A percentile compares a stretch with the other conserved stretches of the same genome.
Conservation (phyloP, 164 flowering plant species). For the Macadamia tetraphylla region DNA sequence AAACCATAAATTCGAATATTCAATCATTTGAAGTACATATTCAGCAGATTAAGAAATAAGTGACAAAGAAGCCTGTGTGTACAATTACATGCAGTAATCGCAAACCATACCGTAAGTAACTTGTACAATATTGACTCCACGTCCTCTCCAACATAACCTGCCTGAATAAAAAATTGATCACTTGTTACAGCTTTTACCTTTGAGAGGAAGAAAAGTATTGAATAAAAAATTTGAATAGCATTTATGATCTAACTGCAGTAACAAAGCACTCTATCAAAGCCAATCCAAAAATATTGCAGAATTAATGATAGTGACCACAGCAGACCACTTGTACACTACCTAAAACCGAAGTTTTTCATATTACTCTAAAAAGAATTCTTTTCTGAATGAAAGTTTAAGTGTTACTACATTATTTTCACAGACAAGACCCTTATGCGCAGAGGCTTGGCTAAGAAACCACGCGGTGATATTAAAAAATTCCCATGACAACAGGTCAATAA, state of each 20-base stretch:
- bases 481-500: not conserved
- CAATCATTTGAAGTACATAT: not conserved
- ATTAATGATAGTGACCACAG: not conserved
- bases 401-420: not conserved
- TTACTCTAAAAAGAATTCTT: not conserved
- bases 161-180: slow-evolving; percentile 45
- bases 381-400: no score
- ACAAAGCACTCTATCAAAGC: no score
- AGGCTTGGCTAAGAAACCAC: not conserved
- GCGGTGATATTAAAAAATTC: not conserved
- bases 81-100: not conserved
- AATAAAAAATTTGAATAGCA: not conserved
- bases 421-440: not conserved
- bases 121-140: slow-evolving; percentile 95
- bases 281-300: no score
- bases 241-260: not conserved
- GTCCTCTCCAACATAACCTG: slow-evolving; percentile 99
- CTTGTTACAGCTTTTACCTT: slow-evolving; percentile 6
- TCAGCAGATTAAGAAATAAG: not conserved
- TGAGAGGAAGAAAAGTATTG: not conserved
- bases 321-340: not conserved
- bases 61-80: not conserved
- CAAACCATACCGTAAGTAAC: slow-evolving; percentile 61
- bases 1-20: not conserved
- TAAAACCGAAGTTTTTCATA: not conserved